phyloP scores from a whole-genome alignment of 352 stramenopile genomes.

The Detonula confervacea region DNA sequence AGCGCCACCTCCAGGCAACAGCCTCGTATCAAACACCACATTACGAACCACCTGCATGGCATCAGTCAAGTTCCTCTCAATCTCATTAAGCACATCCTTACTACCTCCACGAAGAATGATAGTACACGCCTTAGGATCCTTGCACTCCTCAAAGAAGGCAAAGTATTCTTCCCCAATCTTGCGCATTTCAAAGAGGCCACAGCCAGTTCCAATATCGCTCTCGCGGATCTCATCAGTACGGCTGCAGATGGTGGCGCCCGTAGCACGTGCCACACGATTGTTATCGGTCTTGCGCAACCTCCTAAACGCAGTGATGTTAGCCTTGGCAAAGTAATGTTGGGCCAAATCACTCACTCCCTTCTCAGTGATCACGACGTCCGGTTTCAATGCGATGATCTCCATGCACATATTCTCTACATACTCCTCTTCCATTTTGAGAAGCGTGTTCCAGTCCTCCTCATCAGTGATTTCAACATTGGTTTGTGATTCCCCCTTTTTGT shows the following conservation, averaged over 20 bases:
- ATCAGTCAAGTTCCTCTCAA: slow-evolving; percentile 99
- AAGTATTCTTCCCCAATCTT: slow-evolving; percentile 98
- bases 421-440: slow-evolving; percentile 99
- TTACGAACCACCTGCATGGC: slow-evolving; percentile 99
- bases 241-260: slow-evolving; percentile 97
- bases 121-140: slow-evolving; percentile 97
- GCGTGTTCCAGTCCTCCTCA: slow-evolving; percentile 98
- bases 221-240: slow-evolving; percentile 98
- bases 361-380: slow-evolving; percentile 99
- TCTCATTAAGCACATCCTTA: slow-evolving; percentile 99
- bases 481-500: slow-evolving; percentile 99
- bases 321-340: slow-evolving; percentile 99
- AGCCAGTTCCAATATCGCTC: slow-evolving; percentile 97
- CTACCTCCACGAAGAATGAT: slow-evolving; percentile 97
- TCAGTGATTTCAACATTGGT: slow-evolving; percentile 99
- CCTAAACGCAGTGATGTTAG: slow-evolving; percentile 98
- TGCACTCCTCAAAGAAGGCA: slow-evolving; percentile 98
- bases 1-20: slow-evolving; percentile 95
- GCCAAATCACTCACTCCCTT: slow-evolving; percentile 99
- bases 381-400: slow-evolving; percentile 98
- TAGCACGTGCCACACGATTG: slow-evolving; percentile 97
- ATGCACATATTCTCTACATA: slow-evolving; percentile 99
- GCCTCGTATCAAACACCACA: slow-evolving; percentile 97
- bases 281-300: slow-evolving; percentile 99
- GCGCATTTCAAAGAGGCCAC: slow-evolving; percentile 97